phyloP scores from a whole-genome alignment of 2,329 filamentous ascomycete species.

The Dactylellina cionopaga region DNA sequence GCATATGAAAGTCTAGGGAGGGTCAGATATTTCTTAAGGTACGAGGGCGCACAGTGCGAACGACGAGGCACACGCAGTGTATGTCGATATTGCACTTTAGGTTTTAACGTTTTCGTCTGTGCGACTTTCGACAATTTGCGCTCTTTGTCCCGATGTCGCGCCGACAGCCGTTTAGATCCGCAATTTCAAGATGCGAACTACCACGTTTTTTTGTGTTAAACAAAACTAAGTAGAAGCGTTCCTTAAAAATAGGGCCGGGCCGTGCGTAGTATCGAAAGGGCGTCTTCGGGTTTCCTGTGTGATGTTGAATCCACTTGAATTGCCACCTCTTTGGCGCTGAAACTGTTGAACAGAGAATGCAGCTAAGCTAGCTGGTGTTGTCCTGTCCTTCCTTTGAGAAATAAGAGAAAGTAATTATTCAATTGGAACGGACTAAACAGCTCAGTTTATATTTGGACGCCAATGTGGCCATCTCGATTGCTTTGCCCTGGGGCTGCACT shows the following conservation, averaged over 20 bases:
- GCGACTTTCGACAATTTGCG: background rate
- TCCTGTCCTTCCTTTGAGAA: background rate
- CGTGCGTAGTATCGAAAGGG: too few relatives aligned
- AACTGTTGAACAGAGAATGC: conserved; percentile 39
- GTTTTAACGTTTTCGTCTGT: conserved; percentile 14
- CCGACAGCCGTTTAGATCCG: conserved; percentile 21
- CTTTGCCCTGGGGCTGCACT: conserved; percentile 19
- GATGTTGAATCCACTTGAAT: conserved; percentile 52
- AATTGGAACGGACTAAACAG: background rate
- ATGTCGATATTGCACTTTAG: conserved; percentile 5
- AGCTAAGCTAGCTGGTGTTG: background rate
- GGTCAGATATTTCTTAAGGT: background rate
- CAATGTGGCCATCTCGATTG: conserved; percentile 49
- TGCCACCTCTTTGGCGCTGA: conserved; percentile 28
- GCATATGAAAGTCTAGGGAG: conserved; percentile 28
- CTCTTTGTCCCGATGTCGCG: conserved; percentile 10
- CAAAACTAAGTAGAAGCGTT: background rate
- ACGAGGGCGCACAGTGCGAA: background rate
- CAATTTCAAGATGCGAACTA: conserved; percentile 4
- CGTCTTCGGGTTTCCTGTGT: conserved; percentile 31
- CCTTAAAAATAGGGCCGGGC: background rate
- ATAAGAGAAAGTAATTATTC: conserved; percentile 5
- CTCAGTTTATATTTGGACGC: conserved; percentile 38
- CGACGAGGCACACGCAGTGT: background rate
- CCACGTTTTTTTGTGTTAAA: conserved; percentile 3